Evolutionary conservation across 208 protist species (phyloP).

Genomic region (Endotrypanum monterogeii): DNA sequence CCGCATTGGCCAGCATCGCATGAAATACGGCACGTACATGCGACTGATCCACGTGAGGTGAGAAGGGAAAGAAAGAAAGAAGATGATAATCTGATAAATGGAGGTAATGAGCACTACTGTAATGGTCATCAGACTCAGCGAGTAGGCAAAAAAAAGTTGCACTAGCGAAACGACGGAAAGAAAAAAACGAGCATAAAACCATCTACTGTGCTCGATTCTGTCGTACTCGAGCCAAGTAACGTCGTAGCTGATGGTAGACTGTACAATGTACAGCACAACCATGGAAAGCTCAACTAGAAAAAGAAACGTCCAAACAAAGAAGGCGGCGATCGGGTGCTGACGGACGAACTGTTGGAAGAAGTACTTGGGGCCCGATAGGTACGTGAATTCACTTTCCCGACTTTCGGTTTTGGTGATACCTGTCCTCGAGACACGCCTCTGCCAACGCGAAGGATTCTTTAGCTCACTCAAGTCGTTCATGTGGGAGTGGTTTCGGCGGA

Average conservation of each 20-base stretch:
- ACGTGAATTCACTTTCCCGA: slow-evolving; percentile 51
- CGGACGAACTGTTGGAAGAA: slow-evolving; percentile 82
- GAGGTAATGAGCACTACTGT: slow-evolving; percentile 76
- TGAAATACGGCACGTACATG: slow-evolving; percentile 86
- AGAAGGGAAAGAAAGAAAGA: slow-evolving; percentile 56
- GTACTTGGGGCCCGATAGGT: slow-evolving; percentile 73
- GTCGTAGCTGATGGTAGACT: slow-evolving; percentile 45
- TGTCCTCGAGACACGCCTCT: slow-evolving; percentile 13
- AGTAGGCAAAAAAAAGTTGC: slow-evolving; percentile 87
- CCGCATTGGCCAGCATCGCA: slow-evolving; percentile 86
- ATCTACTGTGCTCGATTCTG: slow-evolving; percentile 45
- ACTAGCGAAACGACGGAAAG: slow-evolving; percentile 75
- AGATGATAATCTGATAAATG: slow-evolving; percentile 80
- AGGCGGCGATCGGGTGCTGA: slow-evolving; percentile 63
- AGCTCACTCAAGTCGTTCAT: slow-evolving; percentile 36
- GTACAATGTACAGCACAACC: slow-evolving; percentile 70
- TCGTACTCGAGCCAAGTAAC: slow-evolving; percentile 67
- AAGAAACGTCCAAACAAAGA: slow-evolving; percentile 78
- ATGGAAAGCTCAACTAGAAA: slow-evolving; percentile 77
- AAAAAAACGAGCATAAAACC: slow-evolving; percentile 66
- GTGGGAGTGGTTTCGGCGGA: slow-evolving; percentile 35
- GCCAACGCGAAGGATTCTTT: slow-evolving; percentile 4
- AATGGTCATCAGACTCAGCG: slow-evolving; percentile 68
- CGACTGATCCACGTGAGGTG: slow-evolving; percentile 64
- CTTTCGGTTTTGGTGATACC: slow-evolving; percentile 10